Percentiles rank a stretch among this genome's conserved stretches.
These are phyloP conservation scores for Eutrema japonicum DNA, from an alignment of 345 rosid genomes.

Conservation along the genomic window DNA sequence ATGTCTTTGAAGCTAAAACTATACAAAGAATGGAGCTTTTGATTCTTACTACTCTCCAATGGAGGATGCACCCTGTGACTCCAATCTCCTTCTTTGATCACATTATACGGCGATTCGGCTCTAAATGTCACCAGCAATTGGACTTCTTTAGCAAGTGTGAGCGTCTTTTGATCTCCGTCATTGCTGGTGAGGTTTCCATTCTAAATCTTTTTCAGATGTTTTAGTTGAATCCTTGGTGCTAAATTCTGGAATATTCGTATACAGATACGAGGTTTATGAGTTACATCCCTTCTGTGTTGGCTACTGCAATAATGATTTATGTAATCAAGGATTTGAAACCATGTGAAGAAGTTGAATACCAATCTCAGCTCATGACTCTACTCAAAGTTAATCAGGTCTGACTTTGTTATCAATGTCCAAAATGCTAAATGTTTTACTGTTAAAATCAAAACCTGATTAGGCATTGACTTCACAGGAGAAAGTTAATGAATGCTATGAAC, in stretches of 20 bases:
- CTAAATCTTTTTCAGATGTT: background rate
- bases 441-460: constrained; percentile 16
- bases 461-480: constrained; percentile 52
- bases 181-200: constrained; percentile 63
- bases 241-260: constrained; percentile 42
- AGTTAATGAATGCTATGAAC: constrained; percentile 65
- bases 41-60: constrained; percentile 74
- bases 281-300: constrained; percentile 70
- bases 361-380: constrained; percentile 58
- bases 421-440: background rate
- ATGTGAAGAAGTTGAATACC: constrained; percentile 54
- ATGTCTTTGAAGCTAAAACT: constrained; percentile 79
- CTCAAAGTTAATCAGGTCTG: constrained; percentile 72
- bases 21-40: constrained; percentile 93
- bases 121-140: constrained; percentile 56
- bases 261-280: constrained; percentile 72
- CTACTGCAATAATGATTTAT: constrained; percentile 75
- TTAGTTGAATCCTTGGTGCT: constrained; percentile 21
- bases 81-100: constrained; percentile 81
- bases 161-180: constrained; percentile 65
- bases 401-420: background rate
- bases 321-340: constrained; percentile 65
- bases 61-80: constrained; percentile 94
- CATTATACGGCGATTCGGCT: constrained; percentile 68
- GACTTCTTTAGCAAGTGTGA: constrained; percentile 73